Evolutionary conservation across 305 asterid species (phyloP), one percentile per base, ranked within the genome.

Genomic region (Andrographis paniculata): DNA sequence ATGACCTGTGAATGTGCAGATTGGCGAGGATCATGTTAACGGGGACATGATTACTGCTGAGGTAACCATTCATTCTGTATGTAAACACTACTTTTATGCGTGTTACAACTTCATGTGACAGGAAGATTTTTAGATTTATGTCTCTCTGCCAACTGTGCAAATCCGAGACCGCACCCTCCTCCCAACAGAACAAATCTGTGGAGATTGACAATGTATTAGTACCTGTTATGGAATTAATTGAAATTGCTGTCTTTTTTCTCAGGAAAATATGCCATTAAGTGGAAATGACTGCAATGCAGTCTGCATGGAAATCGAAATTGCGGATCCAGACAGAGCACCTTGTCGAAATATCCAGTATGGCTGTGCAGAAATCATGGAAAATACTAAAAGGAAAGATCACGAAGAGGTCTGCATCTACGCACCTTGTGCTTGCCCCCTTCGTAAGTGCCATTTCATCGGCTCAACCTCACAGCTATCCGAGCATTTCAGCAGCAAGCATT

Each of bases 381-480:
- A 65, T 61, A 63, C 60, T 20, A 76, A 64, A 50, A 68, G 78
- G 62, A 71, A 73, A 58, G 71, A 73, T 59, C 98, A 91, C 9
- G 94, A 80, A 65, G 77, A 75, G 54, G 28, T 69, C 65, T 91
- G 96, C 65, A 16, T 49, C 43, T 64, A 56, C 52, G 59, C 87
- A 10, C 98, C 94, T 8, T 85, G 98, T 52, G 72, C 80, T 20
- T 91, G 96, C 76, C 99, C 99, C 48, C 53, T 83, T 42, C 62
- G 56, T 37, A 73, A 70, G 58, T 83, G 96, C 52, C 68, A 73
- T 45, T 79, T 83, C 46, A 40, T 73, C 0, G 94, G 95, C 64
- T 81, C 95, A 3, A 69, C 74, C 27, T 43, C 46, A 18, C 89
- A 73, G 64, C 51, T 91, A 12, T 77, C 94, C 1, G 72, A 64